Percentiles rank a stretch among this genome's conserved stretches.
Evolutionary conservation across 306 rosid species (phyloP).

Genomic region (Malus fusca): DNA sequence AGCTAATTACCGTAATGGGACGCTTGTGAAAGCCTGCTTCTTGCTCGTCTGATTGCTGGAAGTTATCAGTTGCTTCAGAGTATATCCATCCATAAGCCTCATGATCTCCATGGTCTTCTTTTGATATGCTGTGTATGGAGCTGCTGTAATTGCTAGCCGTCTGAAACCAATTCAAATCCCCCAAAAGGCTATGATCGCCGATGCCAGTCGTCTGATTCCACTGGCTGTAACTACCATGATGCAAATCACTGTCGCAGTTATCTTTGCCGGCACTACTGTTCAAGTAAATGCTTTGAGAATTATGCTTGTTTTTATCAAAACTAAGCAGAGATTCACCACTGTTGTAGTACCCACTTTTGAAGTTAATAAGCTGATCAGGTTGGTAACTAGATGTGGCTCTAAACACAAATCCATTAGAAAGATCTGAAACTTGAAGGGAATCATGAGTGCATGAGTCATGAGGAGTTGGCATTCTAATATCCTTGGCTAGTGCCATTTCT

Average conservation of each 20-base stretch:
- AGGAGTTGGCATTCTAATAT: slow-evolving; percentile 16
- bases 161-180: slow-evolving; percentile 40
- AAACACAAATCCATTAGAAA: slow-evolving; percentile 19
- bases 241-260: slow-evolving; percentile 24
- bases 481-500: slow-evolving; percentile 45
- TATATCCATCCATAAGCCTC: slow-evolving; percentile 53
- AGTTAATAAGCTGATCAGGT: slow-evolving; percentile 35
- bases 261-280: slow-evolving; percentile 18
- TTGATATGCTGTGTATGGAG: slow-evolving; percentile 19
- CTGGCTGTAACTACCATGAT: slow-evolving; percentile 15
- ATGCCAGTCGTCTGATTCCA: slow-evolving; percentile 25
- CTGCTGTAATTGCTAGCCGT: slow-evolving; percentile 32
- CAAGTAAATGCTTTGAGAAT: background rate
- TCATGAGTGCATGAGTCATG: slow-evolving; percentile 18
- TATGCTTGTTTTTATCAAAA: slow-evolving; percentile 38
- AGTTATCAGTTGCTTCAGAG: slow-evolving; percentile 36
- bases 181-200: slow-evolving; percentile 16
- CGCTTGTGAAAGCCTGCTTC: slow-evolving; percentile 44
- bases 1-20: slow-evolving; percentile 32
- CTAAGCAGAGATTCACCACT: slow-evolving; percentile 50
- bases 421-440: slow-evolving; percentile 8
- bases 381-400: slow-evolving; percentile 15
- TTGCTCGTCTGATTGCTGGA: slow-evolving; percentile 28
- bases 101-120: slow-evolving; percentile 33
- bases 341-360: slow-evolving; percentile 30